Base-by-base conservation (phyloP, 768 basidiomycete species). In the Pholiota molesta region DNA sequence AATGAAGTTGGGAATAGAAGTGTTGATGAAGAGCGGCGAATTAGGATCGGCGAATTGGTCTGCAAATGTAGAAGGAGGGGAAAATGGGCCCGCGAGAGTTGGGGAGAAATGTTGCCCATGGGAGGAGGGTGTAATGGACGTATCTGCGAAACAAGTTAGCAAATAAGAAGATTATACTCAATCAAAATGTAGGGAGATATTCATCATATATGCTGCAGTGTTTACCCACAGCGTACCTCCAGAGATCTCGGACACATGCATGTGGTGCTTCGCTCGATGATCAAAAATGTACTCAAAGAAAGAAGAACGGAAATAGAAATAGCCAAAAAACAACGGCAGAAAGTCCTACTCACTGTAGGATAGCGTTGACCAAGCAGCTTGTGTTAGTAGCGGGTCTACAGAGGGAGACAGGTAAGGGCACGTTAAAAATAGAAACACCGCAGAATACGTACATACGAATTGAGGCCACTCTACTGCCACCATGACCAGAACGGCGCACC, bases 381-480 rank as follows among this genome's bases (percentile, higher is more conserved):
- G 90, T 10, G 89, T 85, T 51, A 97, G 79, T 42, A 98, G 78
- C n/a, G 97, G 96, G 75, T 98, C 95, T 96, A 52, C 71, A 44
- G 42, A 63, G 56, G 58, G 45, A 54, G 52, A 68, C 33, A 29
- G 52, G 45, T 47, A 47, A 45, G 37, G 57, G 10, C 17, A 11
- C 5, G 47, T 11, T 54, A 54, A 35, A 54, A 54, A 44, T 54
- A 60, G 29, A 54, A 55, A 55, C 53, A 35, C n/a, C 26, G 10
- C 29, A 33, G 19, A 55, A 49, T n/a, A 83, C 91, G 66, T 68
- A 95, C 95, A 99, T 62, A 90, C 83, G 73, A 96, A 98, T 14
- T 81, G 79, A 0, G 97, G 97, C 97, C 97, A 99, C 72, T 93
- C 84, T 21, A 99, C 94, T 33, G 97, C 94, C 57, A 99, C 88